Evolutionary conservation across 352 stramenopile species (phyloP).

Genomic region (Pythium guiyangense): DNA sequence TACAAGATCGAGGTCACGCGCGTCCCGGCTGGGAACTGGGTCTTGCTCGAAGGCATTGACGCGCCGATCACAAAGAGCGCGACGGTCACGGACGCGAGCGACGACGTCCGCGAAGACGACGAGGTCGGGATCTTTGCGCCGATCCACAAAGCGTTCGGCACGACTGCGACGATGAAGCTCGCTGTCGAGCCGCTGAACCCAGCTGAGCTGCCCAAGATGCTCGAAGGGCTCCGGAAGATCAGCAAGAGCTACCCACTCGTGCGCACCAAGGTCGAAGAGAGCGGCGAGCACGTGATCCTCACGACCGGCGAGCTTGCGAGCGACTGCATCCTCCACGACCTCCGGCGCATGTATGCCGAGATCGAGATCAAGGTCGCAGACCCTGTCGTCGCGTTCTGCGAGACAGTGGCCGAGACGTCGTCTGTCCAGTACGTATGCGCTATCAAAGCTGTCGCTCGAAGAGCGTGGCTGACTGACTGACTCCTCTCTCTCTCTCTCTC

Average conservation of each 20-base stretch:
- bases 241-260: conserved; percentile 98
- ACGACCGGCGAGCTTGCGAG: conserved; percentile 97
- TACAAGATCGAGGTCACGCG: conserved; percentile 94
- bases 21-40: conserved; percentile 96
- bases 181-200: conserved; percentile 98
- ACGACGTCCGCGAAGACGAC: conserved; percentile 67
- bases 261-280: conserved; percentile 97
- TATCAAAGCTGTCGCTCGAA: too few relatives aligned
- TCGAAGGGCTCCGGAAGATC: conserved; percentile 96
- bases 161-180: conserved; percentile 95
- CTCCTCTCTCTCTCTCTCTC: too few relatives aligned
- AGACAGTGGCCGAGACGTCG: conserved; percentile 98
- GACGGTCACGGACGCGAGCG: conserved; percentile 91
- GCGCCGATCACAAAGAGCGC: conserved; percentile 96
- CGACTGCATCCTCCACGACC: conserved; percentile 98
- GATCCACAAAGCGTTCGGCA: conserved; percentile 88
- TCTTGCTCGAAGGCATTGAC: conserved; percentile 96
- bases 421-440: conserved; percentile 91
- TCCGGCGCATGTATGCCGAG: conserved; percentile 97
- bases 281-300: conserved; percentile 97
- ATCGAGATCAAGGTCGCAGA: conserved; percentile 99
- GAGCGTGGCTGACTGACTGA: too few relatives aligned
- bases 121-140: conserved; percentile 94
- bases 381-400: conserved; percentile 96
- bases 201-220: conserved; percentile 98